A percentile compares a stretch with the other conserved stretches of the same genome.
Conservation (phyloP, 2,329 filamentous ascomycete genomes). For the Fusarium sp. region DNA sequence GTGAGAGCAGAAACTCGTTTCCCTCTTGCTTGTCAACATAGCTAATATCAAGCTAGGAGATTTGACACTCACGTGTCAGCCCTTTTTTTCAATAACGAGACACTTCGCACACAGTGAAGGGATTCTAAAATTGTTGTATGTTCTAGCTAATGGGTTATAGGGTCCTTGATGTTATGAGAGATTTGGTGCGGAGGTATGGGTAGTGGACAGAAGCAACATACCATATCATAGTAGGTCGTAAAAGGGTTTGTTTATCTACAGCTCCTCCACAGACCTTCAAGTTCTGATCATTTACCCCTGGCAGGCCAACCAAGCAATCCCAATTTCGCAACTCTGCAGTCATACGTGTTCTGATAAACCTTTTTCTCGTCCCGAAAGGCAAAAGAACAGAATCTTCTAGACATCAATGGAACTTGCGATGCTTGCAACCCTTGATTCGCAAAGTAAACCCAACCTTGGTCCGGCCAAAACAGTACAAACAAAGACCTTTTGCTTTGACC, state of each 20-base stretch:
- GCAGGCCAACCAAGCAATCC: neutral
- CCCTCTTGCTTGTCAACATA: accelerated
- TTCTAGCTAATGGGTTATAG: neutral
- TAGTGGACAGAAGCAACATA: neutral
- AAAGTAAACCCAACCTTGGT: slow-evolving; percentile 15
- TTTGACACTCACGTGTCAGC: neutral
- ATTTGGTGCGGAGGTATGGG: neutral
- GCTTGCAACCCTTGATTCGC: slow-evolving; percentile 11
- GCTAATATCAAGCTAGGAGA: neutral
- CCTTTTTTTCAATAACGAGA: neutral
- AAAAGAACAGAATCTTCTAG: neutral
- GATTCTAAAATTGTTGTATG: neutral
- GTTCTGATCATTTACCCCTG: neutral
- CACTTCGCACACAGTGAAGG: neutral
- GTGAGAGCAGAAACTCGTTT: neutral
- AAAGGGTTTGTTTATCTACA: neutral
- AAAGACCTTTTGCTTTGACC: slow-evolving; percentile 15
- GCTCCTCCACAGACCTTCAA: neutral
- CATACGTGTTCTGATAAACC: neutral
- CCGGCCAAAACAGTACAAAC: slow-evolving; percentile 19
- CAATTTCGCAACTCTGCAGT: no score
- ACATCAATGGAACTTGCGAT: slow-evolving; percentile 27
- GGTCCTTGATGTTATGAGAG: neutral
- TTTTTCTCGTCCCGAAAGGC: accelerated
- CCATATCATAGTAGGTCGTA: no score